Evolutionary conservation across 2,329 filamentous ascomycete genomes (phyloP).

Genomic region (Colletotrichum lindemuthianum): DNA sequence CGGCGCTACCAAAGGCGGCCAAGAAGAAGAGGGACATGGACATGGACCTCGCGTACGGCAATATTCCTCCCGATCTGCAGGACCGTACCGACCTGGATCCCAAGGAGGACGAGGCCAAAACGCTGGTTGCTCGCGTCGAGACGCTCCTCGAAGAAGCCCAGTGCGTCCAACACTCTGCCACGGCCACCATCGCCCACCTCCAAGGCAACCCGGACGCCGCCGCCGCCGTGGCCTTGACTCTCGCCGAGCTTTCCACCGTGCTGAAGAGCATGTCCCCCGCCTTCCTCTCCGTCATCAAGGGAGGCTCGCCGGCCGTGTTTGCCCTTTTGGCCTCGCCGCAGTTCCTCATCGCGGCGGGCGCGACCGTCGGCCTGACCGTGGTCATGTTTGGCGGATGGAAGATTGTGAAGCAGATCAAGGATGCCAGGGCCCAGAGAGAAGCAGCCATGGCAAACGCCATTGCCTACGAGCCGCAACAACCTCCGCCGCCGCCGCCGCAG

Average conservation of each 20-base stretch:
- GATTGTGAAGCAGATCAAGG: constrained; percentile 87
- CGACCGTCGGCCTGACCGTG: constrained; percentile 91
- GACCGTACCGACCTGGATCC: constrained; percentile 59
- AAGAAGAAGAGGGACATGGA: constrained; percentile 70
- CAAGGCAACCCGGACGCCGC: constrained; percentile 81
- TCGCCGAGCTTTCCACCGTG: constrained; percentile 89
- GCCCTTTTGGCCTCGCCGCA: constrained; percentile 88
- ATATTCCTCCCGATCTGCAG: constrained; percentile 76
- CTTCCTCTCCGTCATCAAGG: constrained; percentile 79
- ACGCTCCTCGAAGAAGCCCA: constrained; percentile 85
- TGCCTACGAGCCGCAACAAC: constrained; percentile 41
- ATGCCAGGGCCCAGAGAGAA: constrained; percentile 47
- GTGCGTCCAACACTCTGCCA: constrained; percentile 86
- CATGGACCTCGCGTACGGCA: constrained; percentile 92
- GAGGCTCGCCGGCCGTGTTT: constrained; percentile 85
- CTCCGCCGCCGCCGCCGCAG: constrained; percentile 28
- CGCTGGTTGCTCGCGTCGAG: constrained; percentile 80
- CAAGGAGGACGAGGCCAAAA: constrained; percentile 58
- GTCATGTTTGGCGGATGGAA: constrained; percentile 97
- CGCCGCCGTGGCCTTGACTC: constrained; percentile 89
- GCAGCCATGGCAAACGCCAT: constrained; percentile 39
- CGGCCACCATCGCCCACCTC: constrained; percentile 81
- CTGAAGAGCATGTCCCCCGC: constrained; percentile 85
- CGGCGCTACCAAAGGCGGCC: constrained; percentile 44
- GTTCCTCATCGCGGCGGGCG: constrained; percentile 91